A percentile compares a stretch with the other conserved stretches of the same genome.
phyloP scores from a whole-genome alignment of 768 basidiomycete species.

The Chalciporus piperatus region DNA sequence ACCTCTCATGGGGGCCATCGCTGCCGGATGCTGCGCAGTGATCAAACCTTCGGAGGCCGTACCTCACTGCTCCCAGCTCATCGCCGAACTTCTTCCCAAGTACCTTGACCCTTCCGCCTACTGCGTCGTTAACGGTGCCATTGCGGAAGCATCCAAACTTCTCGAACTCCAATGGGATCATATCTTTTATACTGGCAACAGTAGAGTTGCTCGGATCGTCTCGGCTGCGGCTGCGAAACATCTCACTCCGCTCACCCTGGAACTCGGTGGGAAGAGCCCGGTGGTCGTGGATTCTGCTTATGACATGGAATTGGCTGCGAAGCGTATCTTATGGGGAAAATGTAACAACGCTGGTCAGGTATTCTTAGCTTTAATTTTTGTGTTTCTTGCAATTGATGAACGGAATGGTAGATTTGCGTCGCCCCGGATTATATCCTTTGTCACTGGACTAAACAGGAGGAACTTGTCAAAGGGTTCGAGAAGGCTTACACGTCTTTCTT shows the following conservation, averaged over 20 bases:
- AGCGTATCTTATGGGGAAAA: slow-evolving; percentile 68
- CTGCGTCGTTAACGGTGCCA: slow-evolving; percentile 49
- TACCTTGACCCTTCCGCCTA: slow-evolving; percentile 54
- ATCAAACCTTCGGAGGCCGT: slow-evolving; percentile 64
- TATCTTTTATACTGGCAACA: slow-evolving; percentile 39
- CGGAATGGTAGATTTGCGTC: slow-evolving; percentile 10
- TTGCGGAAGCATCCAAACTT: slow-evolving; percentile 37
- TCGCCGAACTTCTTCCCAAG: slow-evolving; percentile 54
- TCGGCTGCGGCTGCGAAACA: slow-evolving; percentile 25
- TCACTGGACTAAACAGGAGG: slow-evolving; percentile 40
- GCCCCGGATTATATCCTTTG: slow-evolving; percentile 47
- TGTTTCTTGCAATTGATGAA: too few species aligned
- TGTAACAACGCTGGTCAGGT: slow-evolving; percentile 64
- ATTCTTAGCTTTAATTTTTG: too few species aligned
- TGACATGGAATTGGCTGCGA: slow-evolving; percentile 52
- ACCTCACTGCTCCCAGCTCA: slow-evolving; percentile 45
- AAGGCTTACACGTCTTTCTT: slow-evolving; percentile 47
- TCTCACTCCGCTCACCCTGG: slow-evolving; percentile 35
- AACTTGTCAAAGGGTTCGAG: slow-evolving; percentile 44
- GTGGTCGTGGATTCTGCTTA: slow-evolving; percentile 42
- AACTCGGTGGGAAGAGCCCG: slow-evolving; percentile 42
- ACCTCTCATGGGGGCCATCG: slow-evolving; percentile 67
- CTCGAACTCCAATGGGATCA: slow-evolving; percentile 32
- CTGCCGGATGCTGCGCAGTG: slow-evolving; percentile 67
- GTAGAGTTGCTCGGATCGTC: slow-evolving; percentile 23